Evolutionary conservation across 352 stramenopile genomes (phyloP).

Genomic region (Phytophthora sp.): DNA sequence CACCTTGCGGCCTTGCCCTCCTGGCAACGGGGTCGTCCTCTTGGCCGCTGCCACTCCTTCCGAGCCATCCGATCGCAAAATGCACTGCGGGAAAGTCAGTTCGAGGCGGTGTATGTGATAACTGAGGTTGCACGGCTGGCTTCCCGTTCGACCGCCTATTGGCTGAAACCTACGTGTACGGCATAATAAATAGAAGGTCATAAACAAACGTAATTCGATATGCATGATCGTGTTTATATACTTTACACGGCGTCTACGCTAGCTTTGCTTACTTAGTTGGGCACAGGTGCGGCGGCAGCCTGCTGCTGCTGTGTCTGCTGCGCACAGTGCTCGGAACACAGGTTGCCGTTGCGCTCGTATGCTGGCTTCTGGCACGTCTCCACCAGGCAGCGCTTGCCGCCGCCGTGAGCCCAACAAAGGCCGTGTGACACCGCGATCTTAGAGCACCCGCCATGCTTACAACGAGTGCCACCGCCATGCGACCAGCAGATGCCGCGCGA

Average conservation of each 20-base stretch:
- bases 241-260: conserved; percentile 26
- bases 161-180: background rate
- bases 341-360: conserved; percentile 61
- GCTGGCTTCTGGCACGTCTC: conserved; percentile 52
- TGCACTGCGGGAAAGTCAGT: background rate
- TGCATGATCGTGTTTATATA: conserved; percentile 31
- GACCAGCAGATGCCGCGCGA: conserved; percentile 86
- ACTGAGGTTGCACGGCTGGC: background rate
- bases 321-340: conserved; percentile 40
- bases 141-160: too few species aligned
- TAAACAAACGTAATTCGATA: background rate
- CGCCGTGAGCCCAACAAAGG: conserved; percentile 68
- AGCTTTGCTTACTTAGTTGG: conserved; percentile 14
- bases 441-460: conserved; percentile 48
- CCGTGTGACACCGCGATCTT: conserved; percentile 65
- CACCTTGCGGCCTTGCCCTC: too few species aligned
- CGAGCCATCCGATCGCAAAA: background rate
- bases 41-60: background rate
- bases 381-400: conserved; percentile 58
- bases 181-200: background rate
- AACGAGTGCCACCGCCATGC: conserved; percentile 75
- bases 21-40: background rate
- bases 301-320: conserved; percentile 16
- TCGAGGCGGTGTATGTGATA: background rate
- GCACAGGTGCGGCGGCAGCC: background rate